Evolutionary conservation across 208 protist species (phyloP).

Genomic region (Leishmania mexicana): DNA sequence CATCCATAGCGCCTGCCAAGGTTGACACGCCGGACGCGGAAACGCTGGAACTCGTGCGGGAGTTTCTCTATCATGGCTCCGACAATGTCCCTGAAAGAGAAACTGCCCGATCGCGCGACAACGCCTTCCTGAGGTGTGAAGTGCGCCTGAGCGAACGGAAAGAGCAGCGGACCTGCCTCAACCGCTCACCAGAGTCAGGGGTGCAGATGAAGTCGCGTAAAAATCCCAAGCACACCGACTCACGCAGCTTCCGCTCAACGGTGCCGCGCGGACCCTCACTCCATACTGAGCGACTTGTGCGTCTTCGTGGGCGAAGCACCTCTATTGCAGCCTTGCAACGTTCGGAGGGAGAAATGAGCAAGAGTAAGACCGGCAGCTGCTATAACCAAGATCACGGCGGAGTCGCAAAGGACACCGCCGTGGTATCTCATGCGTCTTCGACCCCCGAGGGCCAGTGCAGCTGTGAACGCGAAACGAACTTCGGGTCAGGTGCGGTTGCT

Average conservation of each 20-base stretch:
- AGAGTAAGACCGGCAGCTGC: not conserved
- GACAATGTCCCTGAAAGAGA: too few species aligned
- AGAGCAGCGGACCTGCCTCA: not conserved
- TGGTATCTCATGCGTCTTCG: not conserved
- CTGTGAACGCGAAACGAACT: not conserved
- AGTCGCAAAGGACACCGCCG: not conserved
- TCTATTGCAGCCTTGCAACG: not conserved
- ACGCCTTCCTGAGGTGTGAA: not conserved
- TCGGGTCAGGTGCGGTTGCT: not conserved
- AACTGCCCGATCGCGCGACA: not conserved
- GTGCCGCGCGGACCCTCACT: not conserved
- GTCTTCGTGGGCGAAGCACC: not conserved
- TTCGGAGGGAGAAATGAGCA: not conserved
- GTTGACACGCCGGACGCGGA: constrained; percentile 7
- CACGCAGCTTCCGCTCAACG: not conserved
- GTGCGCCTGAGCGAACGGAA: not conserved
- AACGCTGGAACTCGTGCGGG: not conserved
- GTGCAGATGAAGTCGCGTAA: not conserved
- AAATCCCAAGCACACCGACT: not conserved
- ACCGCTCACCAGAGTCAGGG: not conserved
- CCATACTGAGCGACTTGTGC: constrained; percentile 3
- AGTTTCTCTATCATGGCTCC: constrained; percentile 8
- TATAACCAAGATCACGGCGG: constrained; percentile 1
- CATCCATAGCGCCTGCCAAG: not conserved
- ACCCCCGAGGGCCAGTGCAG: not conserved